Evolutionary conservation across 2,329 filamentous ascomycete species (phyloP).

Genomic region (Colletotrichum sp.): DNA sequence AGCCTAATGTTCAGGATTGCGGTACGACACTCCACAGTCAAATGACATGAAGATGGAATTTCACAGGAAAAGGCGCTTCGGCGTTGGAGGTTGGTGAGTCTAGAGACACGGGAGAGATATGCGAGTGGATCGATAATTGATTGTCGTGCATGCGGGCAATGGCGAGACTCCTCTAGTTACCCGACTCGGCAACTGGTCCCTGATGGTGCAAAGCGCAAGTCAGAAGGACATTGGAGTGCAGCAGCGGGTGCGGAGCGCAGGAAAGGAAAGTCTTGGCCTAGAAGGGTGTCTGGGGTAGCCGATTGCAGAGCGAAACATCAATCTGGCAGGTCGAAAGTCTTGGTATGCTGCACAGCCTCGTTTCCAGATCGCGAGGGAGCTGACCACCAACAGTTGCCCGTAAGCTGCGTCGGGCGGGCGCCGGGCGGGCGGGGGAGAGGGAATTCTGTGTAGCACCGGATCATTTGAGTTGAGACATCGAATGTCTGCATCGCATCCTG

Average conservation of each 20-base stretch:
- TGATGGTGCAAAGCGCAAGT: background rate
- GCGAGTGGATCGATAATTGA: background rate
- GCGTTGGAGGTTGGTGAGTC: background rate
- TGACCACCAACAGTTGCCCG: background rate
- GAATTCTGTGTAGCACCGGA: background rate
- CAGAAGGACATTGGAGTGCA: background rate
- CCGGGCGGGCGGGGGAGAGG: background rate
- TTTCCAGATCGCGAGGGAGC: constrained; percentile 12
- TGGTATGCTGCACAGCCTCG: constrained; percentile 21
- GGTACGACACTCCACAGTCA: background rate
- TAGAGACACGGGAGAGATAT: background rate
- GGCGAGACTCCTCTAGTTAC: background rate
- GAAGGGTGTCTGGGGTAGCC: constrained; percentile 18
- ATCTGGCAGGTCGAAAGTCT: constrained; percentile 20
- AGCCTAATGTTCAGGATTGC: background rate
- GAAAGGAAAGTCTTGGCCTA: constrained; percentile 12
- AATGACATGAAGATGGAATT: background rate
- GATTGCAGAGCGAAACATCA: constrained; percentile 19
- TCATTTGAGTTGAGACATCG: constrained; percentile 13
- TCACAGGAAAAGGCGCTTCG: background rate
- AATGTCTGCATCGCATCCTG: background rate
- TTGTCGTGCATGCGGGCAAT: background rate
- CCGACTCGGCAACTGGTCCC: background rate
- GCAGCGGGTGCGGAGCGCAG: constrained; percentile 10
- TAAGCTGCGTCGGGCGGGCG: background rate